Base-by-base conservation (phyloP, 345 rosid species). In the Salix suchowensis region DNA sequence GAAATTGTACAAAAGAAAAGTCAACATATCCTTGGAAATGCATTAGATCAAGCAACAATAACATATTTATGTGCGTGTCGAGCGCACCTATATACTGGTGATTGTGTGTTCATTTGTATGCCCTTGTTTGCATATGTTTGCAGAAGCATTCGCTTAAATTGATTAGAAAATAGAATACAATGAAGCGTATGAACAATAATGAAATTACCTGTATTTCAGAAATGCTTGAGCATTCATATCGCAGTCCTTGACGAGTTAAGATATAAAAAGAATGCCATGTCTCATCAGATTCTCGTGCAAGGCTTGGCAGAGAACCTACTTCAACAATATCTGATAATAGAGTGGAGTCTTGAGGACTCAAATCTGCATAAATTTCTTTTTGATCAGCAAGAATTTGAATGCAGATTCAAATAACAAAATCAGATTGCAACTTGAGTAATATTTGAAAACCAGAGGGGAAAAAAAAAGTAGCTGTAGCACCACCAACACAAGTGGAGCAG, bases 271-370 rank as follows among this genome's bases (percentile, higher is more conserved):
- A 84, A 83, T 91, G 61, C 48, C 85, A 84, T 0, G 74, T 87
- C 77, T 88, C 93, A 18, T 84, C 92, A 37, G 82, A 88, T 82
- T 91, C 99, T 78, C 92, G 83, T 6, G 78, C 82, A 78, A 89
- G 87, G 88, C 88, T 85, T 30, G 98, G 94, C 69, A 86, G 80
- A 15, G 88, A 73, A 80, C 89, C 94, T 39, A 96, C 83, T 85
- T 96, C 96, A 50, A 89, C 92, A 71, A 91, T 72, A 83, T 96
- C 99, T 2, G 97, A 87, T 42, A 95, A 83, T 70, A 96, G 77
- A 65, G 98, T 79, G 42, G 98, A 96, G 77, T 93, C 99, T 78
- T 93, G 97, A 65, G 99, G 99, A 82, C 97, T 91, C 81, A 96
- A 85, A 84, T 96, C 99, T 93, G 90, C 85, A 84, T 19, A n/a